Base-by-base conservation (phyloP, 192 early-diverging fungal species). In the Coemansia sp. region DNA sequence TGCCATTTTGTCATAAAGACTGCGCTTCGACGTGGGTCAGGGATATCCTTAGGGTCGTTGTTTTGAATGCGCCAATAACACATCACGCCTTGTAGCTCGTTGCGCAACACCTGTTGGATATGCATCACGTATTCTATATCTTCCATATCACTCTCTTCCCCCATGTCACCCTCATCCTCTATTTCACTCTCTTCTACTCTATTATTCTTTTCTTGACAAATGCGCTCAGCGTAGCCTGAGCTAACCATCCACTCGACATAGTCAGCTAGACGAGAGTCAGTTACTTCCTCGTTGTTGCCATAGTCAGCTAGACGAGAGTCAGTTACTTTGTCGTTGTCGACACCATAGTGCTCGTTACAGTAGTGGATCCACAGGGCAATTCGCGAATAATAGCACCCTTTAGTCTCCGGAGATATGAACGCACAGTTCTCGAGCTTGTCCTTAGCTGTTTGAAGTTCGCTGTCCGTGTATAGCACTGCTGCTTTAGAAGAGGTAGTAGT, bases 321-420 rank as follows among this genome's bases (percentile, higher is more conserved):
- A 9, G 71, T 77, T 37, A 82, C 72, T 4, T 55, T 39, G 55
- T 77, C 80, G 28, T 82, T 69, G 53, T 37, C 35, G 8, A 5
- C 35, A 37, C 35, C 35, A 37, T 8, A 7, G 35, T 7, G 44
- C 26, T 40, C 35, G 42, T 73, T 72, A 63, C 80, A 74, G 46
- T 69, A 82, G 69, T 82, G 75, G 23, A 82, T 73, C 80, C 80
- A 82, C 58, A 77, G 62, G 11, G 80, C 80, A 35, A 82, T 82
- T 46, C 75, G 80, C 60, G 80, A 77, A 35, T 72, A 82, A 62
- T 82, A 82, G 72, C 72, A 82, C 47, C 72, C 72, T 53, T 77
- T 82, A 35, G 75, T 82, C 65, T 72, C 74, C 2, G 47, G 42
- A 10, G 69, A 73, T 17, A 82, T 69, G 40, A 71, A 64, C 40